Evolutionary conservation across 2,329 filamentous ascomycete species (phyloP), one percentile per base, ranked within the genome.

Genomic region (Graphilbum ipis-grandicollis): DNA sequence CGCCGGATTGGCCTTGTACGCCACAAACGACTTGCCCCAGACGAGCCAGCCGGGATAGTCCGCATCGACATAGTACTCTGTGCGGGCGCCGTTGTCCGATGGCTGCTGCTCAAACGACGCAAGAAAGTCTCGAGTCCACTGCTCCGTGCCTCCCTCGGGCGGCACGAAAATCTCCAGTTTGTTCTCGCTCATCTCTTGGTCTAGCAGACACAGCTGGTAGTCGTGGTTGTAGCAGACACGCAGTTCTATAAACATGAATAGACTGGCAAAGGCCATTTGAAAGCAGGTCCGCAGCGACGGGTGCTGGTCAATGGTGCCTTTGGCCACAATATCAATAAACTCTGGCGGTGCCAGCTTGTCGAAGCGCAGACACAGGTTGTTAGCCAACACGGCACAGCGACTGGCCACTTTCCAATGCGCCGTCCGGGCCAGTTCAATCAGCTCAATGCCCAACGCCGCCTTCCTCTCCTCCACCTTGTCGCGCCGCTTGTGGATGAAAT

Each of bases 331-430:
- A 35, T 92, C 77, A 37, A 96, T 72, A 54, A 96, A 79, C 40
- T 79, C 72, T 15, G 79, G 65, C 1, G 83, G 82, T 6, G 84
- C 84, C 43, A 98, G 71, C 15, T 74, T 79, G 45, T 94, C 79
- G 48, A 96, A 93, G n/a, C 90, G 77, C 43, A 94, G 71, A 39
- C 84, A 88, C 43, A 94, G 68, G 41, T 90, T 93, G 39, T 88
- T 75, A 5, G 93, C 82, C 52, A 98, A 90, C 26, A 92, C 80
- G 9, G 82, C 81, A 39, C 86, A 93, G 21, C 88, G 71, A 35
- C 76, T 84, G 6, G 88, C 88, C 47, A 93, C 86, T 62, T 93
- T 96, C 90, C 90, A 98, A 52, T 98, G 92, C 1, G 85, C 83
- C 3, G 71, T 71, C 48, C 74, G 76, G 2, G 84, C 81, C 41